Conservation (phyloP, 1,284 basidiomycete species). For the Tilletia setariae region DNA sequence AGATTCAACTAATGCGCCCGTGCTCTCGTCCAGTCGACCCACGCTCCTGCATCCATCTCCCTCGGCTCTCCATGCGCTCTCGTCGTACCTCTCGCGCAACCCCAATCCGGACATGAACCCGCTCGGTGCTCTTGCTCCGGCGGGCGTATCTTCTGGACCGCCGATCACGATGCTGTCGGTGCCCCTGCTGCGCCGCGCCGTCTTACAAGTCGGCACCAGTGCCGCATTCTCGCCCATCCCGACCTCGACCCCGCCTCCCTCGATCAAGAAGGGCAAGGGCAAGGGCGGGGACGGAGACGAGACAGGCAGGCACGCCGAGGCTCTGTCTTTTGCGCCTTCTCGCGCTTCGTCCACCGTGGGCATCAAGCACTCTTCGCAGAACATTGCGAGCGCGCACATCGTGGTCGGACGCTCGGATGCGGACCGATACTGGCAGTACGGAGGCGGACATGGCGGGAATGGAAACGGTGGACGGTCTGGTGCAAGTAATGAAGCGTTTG, state of each 20-base stretch:
- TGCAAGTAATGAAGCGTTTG: conserved; percentile 27
- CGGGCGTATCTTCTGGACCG: neutral
- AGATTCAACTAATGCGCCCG: conserved; percentile 11
- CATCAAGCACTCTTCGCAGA: conserved; percentile 12
- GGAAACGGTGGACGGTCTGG: conserved; percentile 25
- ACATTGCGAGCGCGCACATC: conserved; percentile 15
- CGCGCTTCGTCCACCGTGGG: conserved; percentile 15
- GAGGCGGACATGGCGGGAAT: conserved; percentile 25
- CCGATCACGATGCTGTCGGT: conserved; percentile 9
- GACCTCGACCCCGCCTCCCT: conserved; percentile 38
- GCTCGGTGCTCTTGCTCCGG: neutral
- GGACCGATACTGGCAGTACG: conserved; percentile 41
- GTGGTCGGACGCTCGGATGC: conserved; percentile 40
- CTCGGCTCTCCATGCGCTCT: conserved; percentile 32
- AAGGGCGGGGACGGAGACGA: neutral
- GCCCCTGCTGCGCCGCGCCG: conserved; percentile 10
- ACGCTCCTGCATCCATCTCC: conserved; percentile 31
- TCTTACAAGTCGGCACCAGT: neutral
- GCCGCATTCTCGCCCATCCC: conserved; percentile 20
- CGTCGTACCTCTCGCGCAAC: conserved; percentile 33
- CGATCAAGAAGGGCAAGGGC: conserved; percentile 10
- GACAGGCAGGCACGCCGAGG: too few species aligned
- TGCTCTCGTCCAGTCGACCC: conserved; percentile 21
- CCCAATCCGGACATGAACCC: conserved; percentile 18
- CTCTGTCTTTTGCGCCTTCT: neutral